phyloP scores from a whole-genome alignment of 1,139 yeast genomes.

The Hemisphaericaspora xylanilytica region DNA sequence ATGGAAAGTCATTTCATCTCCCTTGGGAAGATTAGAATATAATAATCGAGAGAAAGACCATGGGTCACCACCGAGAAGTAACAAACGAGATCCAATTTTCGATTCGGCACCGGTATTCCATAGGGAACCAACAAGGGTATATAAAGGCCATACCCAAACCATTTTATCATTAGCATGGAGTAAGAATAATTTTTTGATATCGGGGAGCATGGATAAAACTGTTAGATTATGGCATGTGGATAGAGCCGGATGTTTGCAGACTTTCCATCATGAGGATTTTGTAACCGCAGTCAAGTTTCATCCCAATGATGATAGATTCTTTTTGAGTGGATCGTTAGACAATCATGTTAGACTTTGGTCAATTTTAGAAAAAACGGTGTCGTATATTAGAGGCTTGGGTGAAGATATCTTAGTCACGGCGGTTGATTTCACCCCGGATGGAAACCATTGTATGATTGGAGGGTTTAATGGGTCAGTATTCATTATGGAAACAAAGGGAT shows the following conservation, averaged over 20 bases:
- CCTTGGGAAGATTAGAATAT: slow-evolving; percentile 55
- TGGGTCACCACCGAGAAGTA: slow-evolving; percentile 9
- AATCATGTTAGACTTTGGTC: slow-evolving; percentile 81
- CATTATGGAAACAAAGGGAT: slow-evolving; percentile 63
- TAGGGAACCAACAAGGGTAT: slow-evolving; percentile 59
- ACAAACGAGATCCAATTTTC: slow-evolving; percentile 18
- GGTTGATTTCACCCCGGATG: slow-evolving; percentile 67
- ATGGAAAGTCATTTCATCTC: slow-evolving; percentile 79
- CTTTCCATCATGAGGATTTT: slow-evolving; percentile 73
- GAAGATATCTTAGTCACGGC: slow-evolving; percentile 70
- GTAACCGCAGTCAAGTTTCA: slow-evolving; percentile 83
- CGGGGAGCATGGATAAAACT: slow-evolving; percentile 85
- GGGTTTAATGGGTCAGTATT: slow-evolving; percentile 75
- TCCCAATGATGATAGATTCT: slow-evolving; percentile 84
- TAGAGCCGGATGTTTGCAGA: slow-evolving; percentile 57
- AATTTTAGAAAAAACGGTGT: slow-evolving; percentile 55
- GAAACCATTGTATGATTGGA: slow-evolving; percentile 66
- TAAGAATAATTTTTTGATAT: slow-evolving; percentile 72
- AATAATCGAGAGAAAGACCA: slow-evolving; percentile 19
- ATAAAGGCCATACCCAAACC: slow-evolving; percentile 67
- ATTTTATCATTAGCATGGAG: slow-evolving; percentile 84
- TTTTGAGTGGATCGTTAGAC: slow-evolving; percentile 80
- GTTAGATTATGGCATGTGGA: slow-evolving; percentile 85
- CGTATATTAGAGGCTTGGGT: slow-evolving; percentile 36
- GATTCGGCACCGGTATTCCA: slow-evolving; percentile 78